phyloP scores from a whole-genome alignment of 257 asterid genomes.

The Solanum paucissectum region DNA sequence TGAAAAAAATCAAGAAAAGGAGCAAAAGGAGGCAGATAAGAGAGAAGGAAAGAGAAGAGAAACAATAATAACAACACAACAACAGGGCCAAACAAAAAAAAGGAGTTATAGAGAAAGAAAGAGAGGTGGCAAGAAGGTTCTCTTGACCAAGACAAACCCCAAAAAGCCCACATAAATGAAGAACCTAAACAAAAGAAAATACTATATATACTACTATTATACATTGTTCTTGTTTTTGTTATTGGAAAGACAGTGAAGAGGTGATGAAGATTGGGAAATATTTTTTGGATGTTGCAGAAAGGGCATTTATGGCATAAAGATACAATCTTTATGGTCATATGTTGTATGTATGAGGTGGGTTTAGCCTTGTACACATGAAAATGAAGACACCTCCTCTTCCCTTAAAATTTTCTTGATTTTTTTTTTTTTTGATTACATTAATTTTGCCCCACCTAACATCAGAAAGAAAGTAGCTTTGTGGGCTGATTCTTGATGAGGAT shows the following conservation, averaged over 20 bases:
- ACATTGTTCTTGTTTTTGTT: not conserved
- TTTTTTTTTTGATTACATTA: slow-evolving; percentile 1
- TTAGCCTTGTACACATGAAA: slow-evolving; percentile 7
- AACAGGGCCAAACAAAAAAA: not conserved
- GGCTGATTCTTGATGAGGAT: not conserved
- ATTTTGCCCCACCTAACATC: slow-evolving; percentile 35
- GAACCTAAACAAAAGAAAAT: not conserved
- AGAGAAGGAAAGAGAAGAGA: slow-evolving; percentile 3
- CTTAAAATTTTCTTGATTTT: not conserved
- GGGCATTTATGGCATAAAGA: slow-evolving; percentile 56
- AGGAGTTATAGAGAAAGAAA: not conserved
- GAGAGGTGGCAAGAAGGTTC: slow-evolving; percentile 39
- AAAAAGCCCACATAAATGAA: slow-evolving; percentile 40
- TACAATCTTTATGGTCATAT: slow-evolving; percentile 1
- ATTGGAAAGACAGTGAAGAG: not conserved
- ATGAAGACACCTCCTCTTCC: slow-evolving; percentile 13
- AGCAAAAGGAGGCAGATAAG: slow-evolving; percentile 6
- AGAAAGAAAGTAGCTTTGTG: not conserved
- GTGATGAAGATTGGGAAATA: slow-evolving; percentile 30
- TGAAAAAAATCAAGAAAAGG: not conserved
- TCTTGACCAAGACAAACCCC: slow-evolving; percentile 56
- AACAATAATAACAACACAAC: not conserved
- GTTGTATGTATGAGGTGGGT: not conserved
- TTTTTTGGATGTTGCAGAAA: slow-evolving; percentile 48
- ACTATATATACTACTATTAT: not conserved